Conservation (phyloP, 768 basidiomycete genomes). For the Mycena galericulata region DNA sequence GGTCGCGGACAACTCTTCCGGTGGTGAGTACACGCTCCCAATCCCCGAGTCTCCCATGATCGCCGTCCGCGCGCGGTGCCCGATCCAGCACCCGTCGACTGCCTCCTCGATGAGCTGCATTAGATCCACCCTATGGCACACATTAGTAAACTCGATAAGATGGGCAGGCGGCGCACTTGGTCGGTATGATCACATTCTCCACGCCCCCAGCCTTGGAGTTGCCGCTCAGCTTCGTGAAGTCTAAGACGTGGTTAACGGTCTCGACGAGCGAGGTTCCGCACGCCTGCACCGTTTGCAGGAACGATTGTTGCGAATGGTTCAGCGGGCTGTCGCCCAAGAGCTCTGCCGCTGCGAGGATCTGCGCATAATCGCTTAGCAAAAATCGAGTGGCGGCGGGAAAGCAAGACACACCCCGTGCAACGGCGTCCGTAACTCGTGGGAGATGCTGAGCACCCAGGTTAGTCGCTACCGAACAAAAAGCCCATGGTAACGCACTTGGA, state of each 20-base stretch:
- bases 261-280: slow-evolving; percentile 97
- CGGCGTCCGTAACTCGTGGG: slow-evolving; percentile 91
- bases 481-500: slow-evolving; percentile 74
- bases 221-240: slow-evolving; percentile 95
- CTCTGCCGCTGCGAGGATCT: slow-evolving; percentile 94
- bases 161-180: slow-evolving; percentile 59
- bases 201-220: slow-evolving; percentile 83
- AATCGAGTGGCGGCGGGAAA: neutral
- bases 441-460: slow-evolving; percentile 66
- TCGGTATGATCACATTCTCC: slow-evolving; percentile 78
- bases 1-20: slow-evolving; percentile 64
- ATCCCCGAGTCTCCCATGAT: slow-evolving; percentile 81
- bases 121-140: slow-evolving; percentile 68
- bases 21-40: slow-evolving; percentile 93
- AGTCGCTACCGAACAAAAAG: neutral
- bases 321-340: slow-evolving; percentile 88
- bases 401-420: slow-evolving; percentile 80
- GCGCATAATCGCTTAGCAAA: slow-evolving; percentile 23
- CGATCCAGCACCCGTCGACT: slow-evolving; percentile 95
- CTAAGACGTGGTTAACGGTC: slow-evolving; percentile 96
- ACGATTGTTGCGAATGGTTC: slow-evolving; percentile 84
- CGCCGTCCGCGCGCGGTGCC: slow-evolving; percentile 84
- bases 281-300: slow-evolving; percentile 92
- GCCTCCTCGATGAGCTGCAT: slow-evolving; percentile 90
- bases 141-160: slow-evolving; percentile 1